phyloP scores from a whole-genome alignment of 2,329 filamentous ascomycete genomes.

The Colletotrichum phormii region DNA sequence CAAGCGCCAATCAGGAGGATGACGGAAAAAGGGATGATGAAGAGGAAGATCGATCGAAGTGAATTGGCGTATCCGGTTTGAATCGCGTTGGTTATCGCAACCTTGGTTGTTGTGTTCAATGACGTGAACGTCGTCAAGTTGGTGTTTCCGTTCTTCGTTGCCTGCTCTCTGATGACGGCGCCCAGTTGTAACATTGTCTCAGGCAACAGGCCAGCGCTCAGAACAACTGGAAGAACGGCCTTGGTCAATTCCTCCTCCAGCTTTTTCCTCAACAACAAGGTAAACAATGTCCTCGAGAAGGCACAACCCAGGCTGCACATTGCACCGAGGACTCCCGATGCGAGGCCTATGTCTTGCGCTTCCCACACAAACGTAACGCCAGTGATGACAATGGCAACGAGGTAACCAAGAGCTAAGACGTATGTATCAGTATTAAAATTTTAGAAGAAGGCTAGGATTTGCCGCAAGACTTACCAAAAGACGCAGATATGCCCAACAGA shows the following conservation, averaged over 20 bases:
- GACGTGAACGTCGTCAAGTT: constrained; percentile 30
- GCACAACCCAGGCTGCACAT: constrained; percentile 56
- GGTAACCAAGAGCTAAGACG: constrained; percentile 47
- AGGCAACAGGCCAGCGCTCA: constrained; percentile 49
- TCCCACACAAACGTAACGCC: constrained; percentile 58
- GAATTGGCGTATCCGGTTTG: constrained; percentile 55
- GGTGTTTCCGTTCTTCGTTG: constrained; percentile 43
- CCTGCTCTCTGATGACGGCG: constrained; percentile 45
- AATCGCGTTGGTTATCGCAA: constrained; percentile 47
- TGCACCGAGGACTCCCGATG: constrained; percentile 56
- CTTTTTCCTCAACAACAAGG: constrained; percentile 50
- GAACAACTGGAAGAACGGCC: constrained; percentile 49
- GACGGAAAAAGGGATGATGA: constrained; percentile 53
- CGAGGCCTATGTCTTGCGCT: constrained; percentile 59
- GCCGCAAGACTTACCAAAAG: not conserved
- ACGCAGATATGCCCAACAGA: not conserved
- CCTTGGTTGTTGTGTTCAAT: constrained; percentile 47
- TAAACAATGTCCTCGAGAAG: constrained; percentile 51
- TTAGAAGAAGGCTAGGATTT: not conserved
- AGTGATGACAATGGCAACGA: constrained; percentile 55
- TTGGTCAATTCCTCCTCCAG: constrained; percentile 46
- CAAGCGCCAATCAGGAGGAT: constrained; percentile 51
- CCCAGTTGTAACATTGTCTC: constrained; percentile 48
- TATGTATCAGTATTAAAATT: constrained; percentile 13
- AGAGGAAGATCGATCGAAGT: constrained; percentile 57